Conservation (phyloP, 495 filamentous ascomycete species). For the Melanomma pulvis-pyrius region DNA sequence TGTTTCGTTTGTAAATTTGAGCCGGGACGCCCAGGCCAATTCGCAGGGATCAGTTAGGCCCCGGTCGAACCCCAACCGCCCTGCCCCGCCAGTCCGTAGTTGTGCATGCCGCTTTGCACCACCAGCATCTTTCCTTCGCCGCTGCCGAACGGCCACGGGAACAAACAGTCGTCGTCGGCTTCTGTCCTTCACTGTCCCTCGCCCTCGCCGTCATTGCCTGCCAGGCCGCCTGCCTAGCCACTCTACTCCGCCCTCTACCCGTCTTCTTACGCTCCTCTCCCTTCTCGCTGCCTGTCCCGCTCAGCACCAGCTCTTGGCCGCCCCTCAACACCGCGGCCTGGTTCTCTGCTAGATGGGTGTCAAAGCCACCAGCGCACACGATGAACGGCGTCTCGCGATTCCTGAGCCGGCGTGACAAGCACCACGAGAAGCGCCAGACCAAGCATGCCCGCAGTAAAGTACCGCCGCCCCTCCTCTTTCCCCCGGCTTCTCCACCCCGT, state of each 20-base stretch:
- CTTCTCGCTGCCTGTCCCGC: not conserved
- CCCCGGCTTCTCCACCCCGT: slow-evolving; percentile 11
- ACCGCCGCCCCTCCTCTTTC: slow-evolving; percentile 9
- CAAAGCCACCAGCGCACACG: slow-evolving; percentile 17
- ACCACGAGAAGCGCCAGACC: slow-evolving; percentile 50
- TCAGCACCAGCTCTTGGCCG: not conserved
- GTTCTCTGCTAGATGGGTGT: slow-evolving; percentile 27
- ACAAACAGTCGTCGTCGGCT: not conserved
- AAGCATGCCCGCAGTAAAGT: slow-evolving; percentile 37
- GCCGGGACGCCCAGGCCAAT: not conserved
- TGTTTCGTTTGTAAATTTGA: slow-evolving; percentile 11
- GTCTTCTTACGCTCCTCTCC: not conserved
- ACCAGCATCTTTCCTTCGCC: not conserved
- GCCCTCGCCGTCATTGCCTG: not conserved
- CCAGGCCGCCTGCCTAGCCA: not conserved
- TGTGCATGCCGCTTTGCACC: no score
- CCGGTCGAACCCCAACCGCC: not conserved
- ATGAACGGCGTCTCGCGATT: slow-evolving; percentile 70
- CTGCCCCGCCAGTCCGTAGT: slow-evolving; percentile 2
- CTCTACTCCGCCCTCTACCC: not conserved
- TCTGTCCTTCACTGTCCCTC: not conserved
- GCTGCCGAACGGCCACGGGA: not conserved
- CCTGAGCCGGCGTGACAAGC: slow-evolving; percentile 74
- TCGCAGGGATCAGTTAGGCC: not conserved
- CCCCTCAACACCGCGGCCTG: slow-evolving; percentile 2